Percentiles rank a stretch among this genome's conserved stretches.
Evolutionary conservation across 495 filamentous ascomycete species (phyloP).

Genomic region (Wilcoxina mikolae): DNA sequence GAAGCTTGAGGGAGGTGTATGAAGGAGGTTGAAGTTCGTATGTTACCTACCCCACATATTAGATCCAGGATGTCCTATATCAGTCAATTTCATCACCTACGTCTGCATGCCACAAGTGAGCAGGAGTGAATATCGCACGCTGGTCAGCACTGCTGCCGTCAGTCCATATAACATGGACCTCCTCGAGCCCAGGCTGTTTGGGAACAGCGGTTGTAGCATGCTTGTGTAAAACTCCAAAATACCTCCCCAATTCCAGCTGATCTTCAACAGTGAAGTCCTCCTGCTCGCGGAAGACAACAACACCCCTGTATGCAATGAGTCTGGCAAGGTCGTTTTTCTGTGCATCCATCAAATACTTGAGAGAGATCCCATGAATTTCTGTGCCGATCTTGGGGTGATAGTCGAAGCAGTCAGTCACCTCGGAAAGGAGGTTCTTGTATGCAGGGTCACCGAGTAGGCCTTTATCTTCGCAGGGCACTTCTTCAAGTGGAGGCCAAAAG

Average conservation of each 20-base stretch:
- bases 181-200: conserved; percentile 37
- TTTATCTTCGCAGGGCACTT: conserved; percentile 41
- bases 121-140: conserved; percentile 35
- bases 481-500: conserved; percentile 39
- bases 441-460: conserved; percentile 41
- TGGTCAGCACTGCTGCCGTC: conserved; percentile 50
- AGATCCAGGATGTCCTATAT: conserved; percentile 11
- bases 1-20: conserved; percentile 55
- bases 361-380: conserved; percentile 54
- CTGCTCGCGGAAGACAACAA: conserved; percentile 60
- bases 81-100: conserved; percentile 31
- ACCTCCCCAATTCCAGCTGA: conserved; percentile 48
- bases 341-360: conserved; percentile 48
- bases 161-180: conserved; percentile 54
- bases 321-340: conserved; percentile 65
- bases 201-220: conserved; percentile 36
- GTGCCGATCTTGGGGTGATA: conserved; percentile 37
- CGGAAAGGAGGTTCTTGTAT: conserved; percentile 37
- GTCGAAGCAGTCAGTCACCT: conserved; percentile 28
- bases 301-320: conserved; percentile 53
- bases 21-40: conserved; percentile 68
- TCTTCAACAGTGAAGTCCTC: conserved; percentile 46
- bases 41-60: conserved; percentile 38
- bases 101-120: conserved; percentile 51
- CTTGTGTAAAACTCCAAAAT: conserved; percentile 55